Evolutionary conservation across 1,139 yeast species (phyloP), one percentile per base, ranked within the genome.

Genomic region (Kodamaea sp.): DNA sequence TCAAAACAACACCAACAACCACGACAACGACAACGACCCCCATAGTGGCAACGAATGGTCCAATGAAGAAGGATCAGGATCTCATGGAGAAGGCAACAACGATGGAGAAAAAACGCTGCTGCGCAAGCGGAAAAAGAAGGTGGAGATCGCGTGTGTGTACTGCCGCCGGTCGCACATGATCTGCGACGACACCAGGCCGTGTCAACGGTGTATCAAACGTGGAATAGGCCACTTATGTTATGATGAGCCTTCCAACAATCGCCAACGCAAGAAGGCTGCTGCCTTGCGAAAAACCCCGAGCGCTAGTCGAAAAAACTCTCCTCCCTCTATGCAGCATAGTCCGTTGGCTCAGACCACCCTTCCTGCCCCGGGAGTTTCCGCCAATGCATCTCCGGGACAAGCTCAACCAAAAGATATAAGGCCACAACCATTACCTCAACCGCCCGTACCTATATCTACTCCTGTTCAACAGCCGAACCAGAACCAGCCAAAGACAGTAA

Each of bases 121-220:
- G 24, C 39, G 39, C 28, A 46, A 45, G 38, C 39, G 74, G 35
- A 75, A 76, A 57, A 78, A 77, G 59, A 80, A 76, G 52, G 81
- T 77, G 20, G 77, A 67, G 20, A 66, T 74, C 39, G 96, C 97
- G 0, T 90, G 97, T 63, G 86, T 90, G 2, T 90, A 87, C 55
- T 90, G 97, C 54, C 75, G 97, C 31, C 68, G 97, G 30, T 87
- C 96, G 1, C 97, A 90, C 57, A 88, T 90, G 94, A 86, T 89
- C 21, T 90, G 97, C 61, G 96, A 89, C 55, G 83, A 80, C 26
- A 67, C 78, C 10, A 68, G 97, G 39, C 97, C 97, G 2, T 90
- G 97, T 56, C 77, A 81, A 34, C 66, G 97, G 34, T 90, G 97
- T 60, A 73, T 89, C 14, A 87, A 86, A 57, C 68, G 97, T 44